Percentiles rank a stretch among this genome's conserved stretches.
These are phyloP conservation scores for Debaryomycetaceae sp. DNA, from an alignment of 1,139 yeast genomes.

Conservation along the genomic window DNA sequence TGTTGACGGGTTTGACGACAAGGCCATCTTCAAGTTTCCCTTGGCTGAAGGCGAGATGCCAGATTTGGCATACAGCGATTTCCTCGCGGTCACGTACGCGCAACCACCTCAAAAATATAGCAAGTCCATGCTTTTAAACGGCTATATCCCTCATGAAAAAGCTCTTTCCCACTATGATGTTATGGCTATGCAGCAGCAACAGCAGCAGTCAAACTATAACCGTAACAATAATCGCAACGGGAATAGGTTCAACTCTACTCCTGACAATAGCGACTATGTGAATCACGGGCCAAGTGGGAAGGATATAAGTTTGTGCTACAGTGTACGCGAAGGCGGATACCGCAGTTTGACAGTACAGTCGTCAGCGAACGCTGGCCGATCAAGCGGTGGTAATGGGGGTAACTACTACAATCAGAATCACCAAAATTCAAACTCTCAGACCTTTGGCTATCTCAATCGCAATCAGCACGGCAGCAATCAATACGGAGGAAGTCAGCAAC, in stretches of 20 bases:
- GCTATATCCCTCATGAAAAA: conserved; percentile 53
- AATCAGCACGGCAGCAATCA: conserved; percentile 1
- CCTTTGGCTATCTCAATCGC: background rate
- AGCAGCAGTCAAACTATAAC: conserved; percentile 14
- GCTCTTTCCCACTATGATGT: conserved; percentile 62
- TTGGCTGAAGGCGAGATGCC: conserved; percentile 45
- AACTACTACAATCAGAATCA: no score
- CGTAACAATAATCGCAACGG: no score
- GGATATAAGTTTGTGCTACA: conserved; percentile 20
- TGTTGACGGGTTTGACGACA: conserved; percentile 34
- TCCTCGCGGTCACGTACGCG: conserved; percentile 46
- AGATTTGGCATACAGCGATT: conserved; percentile 45
- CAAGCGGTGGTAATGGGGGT: no score
- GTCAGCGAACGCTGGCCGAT: background rate
- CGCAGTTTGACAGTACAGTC: conserved; percentile 12
- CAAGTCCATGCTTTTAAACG: conserved; percentile 79
- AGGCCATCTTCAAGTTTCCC: conserved; percentile 47
- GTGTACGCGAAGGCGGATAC: conserved; percentile 34
- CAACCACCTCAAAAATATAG: conserved; percentile 44
- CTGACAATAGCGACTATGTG: conserved; percentile 27
- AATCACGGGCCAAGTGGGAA: conserved; percentile 34
- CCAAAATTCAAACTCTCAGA: no score
- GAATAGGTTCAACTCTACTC: conserved; percentile 20
- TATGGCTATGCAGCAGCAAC: conserved; percentile 47
- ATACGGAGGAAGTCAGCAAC: conserved; percentile 1